Base-by-base conservation (phyloP, 129 eudicot genomes). In the Chrysanthemum seticuspe region DNA sequence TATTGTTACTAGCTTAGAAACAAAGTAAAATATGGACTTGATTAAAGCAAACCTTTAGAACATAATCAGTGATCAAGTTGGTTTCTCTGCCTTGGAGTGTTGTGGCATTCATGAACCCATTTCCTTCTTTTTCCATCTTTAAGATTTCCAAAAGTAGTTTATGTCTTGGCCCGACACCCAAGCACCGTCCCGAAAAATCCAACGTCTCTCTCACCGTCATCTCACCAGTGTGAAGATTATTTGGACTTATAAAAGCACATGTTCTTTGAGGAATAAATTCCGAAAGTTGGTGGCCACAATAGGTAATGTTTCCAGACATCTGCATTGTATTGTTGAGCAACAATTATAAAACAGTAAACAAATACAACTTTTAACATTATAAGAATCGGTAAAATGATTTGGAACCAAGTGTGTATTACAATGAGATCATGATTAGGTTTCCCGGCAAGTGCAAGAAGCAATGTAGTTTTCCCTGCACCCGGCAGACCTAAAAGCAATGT, bases 401-500 rank as follows among this genome's bases (percentile, higher is more conserved):
- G 9, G 13, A 13, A 44, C 7, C 45, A 60, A 47, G 4, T 10
- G 19, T 45, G 48, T 73, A 8, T 65, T 72, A 79, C 83, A 62
- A 75, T 81, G 13, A 85, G 53, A 70, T 75, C 68, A 15, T 62
- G 65, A 44, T 78, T 74, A 13, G 81, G 84, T 54, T 85, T 81
- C 45, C 84, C 84, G 9, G 89, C 82, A 44, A 85, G 81, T 11
- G 86, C 89, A 53, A 85, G 70, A 23, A 85, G 40, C 77, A 85
- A 75, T 16, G 89, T 81, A 12, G 89, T 85, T 67, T 85, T 85
- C 2, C 89, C 89, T 5, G 86, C 83, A 29, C 86, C 78, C 16
- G 89, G 89, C 13, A 86, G 86, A 40, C 89, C 89, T 75, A 85
- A 56, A 74, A 85, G 86, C 13, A 85, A 63, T 19, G 86, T 81